Evolutionary conservation across 441 rosid genomes (phyloP).

Genomic region (Euphorbia celastroides): DNA sequence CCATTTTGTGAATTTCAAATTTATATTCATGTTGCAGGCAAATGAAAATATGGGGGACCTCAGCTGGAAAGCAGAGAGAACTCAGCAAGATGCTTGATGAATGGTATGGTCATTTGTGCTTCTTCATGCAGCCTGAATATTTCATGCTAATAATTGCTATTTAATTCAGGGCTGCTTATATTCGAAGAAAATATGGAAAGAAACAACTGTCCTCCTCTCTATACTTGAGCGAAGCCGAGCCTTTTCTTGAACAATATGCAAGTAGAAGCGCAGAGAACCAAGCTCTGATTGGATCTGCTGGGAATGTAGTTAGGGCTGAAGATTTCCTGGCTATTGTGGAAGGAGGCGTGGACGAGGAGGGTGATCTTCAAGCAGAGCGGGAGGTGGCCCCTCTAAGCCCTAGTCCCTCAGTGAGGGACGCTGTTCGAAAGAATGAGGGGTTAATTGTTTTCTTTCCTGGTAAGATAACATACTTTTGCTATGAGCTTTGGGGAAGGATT

Average conservation of each 20-base stretch:
- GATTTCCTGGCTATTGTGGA: slow-evolving; percentile 85
- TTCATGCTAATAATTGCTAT: slow-evolving; percentile 15
- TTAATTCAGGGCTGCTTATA: slow-evolving; percentile 76
- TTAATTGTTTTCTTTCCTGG: slow-evolving; percentile 95
- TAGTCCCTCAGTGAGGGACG: slow-evolving; percentile 38
- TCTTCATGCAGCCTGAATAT: not conserved
- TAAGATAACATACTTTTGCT: slow-evolving; percentile 24
- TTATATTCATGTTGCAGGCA: slow-evolving; percentile 46
- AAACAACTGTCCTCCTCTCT: slow-evolving; percentile 63
- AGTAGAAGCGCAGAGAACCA: slow-evolving; percentile 68
- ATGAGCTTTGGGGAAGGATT: not conserved
- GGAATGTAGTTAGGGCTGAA: slow-evolving; percentile 64
- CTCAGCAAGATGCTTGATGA: slow-evolving; percentile 95
- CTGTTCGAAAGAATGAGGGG: slow-evolving; percentile 64
- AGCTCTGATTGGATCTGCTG: slow-evolving; percentile 85
- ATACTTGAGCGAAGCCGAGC: slow-evolving; percentile 92
- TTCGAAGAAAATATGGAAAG: slow-evolving; percentile 65
- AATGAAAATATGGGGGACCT: slow-evolving; percentile 88
- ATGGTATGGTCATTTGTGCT: slow-evolving; percentile 51
- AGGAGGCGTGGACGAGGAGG: slow-evolving; percentile 80
- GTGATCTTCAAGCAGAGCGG: slow-evolving; percentile 63
- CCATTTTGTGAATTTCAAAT: not conserved
- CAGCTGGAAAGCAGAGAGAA: slow-evolving; percentile 73
- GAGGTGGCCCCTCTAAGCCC: slow-evolving; percentile 46
- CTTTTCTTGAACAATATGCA: slow-evolving; percentile 85